Evolutionary conservation across 805 yeast species (phyloP), one percentile per base, ranked within the genome.

Genomic region (Cyberlindnera suaveolens): DNA sequence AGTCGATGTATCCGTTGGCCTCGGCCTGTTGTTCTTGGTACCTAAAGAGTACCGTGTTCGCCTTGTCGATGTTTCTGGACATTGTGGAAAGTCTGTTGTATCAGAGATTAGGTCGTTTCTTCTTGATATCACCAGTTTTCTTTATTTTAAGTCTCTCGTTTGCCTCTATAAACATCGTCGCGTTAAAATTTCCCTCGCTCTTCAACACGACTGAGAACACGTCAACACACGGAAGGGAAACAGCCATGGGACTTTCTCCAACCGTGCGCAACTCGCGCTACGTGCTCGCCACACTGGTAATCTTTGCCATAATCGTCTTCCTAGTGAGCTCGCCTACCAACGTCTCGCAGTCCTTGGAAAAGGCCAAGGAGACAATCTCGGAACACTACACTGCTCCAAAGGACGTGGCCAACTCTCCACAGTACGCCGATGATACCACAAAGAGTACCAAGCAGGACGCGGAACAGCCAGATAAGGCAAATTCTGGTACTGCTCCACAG

Each of bases 1-100:
- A 69, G 48, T 79, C 83, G 31, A 78, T 64, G 35, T 77, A 74
- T 0, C 87, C 88, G 6, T 71, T 62, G 34, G 78, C 78, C 35
- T 68, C 74, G 6, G 78, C 80, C 56, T 77, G 77, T 47, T 75
- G 77, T 35, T 76, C 82, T 40, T 83, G 82, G 56, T 71, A 80
- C 38, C 88, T 67, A 51, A 76, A 77, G 43, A 86, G 73, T 41
- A 81, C 72, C 0, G 89, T 76, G 58, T 83, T 85, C 5, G 91
- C 82, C 55, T 81, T 84, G 53, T 87, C 95, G 31, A 74, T 72
- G 57, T 85, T 85, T 47, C 93, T 66, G 30, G 93, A 82, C 95
- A 86, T 85, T 31, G 10, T 36, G 26, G 31, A 15, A 35, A 5
- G 18, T 3, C 20, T 8, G 13, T 10, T 23, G 11, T 23, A 23